Evolutionary conservation across 2,329 filamentous ascomycete species (phyloP).

Genomic region (Hypoxylon sp.): DNA sequence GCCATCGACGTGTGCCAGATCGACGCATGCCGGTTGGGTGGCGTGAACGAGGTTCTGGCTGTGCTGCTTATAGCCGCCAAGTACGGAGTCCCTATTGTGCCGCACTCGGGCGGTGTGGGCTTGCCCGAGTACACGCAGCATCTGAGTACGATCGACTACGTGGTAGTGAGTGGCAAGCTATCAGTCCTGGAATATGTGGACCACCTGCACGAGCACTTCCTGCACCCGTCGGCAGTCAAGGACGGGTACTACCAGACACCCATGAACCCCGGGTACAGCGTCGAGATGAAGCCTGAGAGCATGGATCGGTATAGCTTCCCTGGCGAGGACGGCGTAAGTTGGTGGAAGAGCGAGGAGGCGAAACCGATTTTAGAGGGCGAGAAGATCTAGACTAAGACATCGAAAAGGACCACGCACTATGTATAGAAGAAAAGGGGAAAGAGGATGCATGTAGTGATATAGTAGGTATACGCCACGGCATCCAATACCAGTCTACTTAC

Average conservation of each 20-base stretch:
- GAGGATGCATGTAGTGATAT: not conserved
- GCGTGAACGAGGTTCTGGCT: constrained; percentile 93
- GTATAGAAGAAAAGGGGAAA: not conserved
- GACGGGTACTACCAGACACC: constrained; percentile 92
- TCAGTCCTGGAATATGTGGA: constrained; percentile 93
- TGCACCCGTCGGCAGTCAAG: constrained; percentile 83
- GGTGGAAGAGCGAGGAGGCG: constrained; percentile 89
- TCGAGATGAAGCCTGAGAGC: constrained; percentile 92
- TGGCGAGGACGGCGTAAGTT: constrained; percentile 82
- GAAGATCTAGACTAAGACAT: constrained; percentile 61
- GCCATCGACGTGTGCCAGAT: constrained; percentile 92
- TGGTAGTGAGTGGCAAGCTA: constrained; percentile 84
- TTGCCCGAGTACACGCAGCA: constrained; percentile 96
- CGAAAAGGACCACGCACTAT: not conserved
- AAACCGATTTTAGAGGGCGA: constrained; percentile 77
- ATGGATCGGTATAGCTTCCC: constrained; percentile 86
- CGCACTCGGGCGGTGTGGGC: constrained; percentile 90
- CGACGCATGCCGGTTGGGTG: constrained; percentile 89
- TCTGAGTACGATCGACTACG: constrained; percentile 92
- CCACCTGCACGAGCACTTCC: constrained; percentile 93
- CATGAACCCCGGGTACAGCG: constrained; percentile 85
- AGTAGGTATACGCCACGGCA: not conserved
- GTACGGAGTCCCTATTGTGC: constrained; percentile 84
- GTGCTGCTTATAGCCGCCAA: constrained; percentile 89
- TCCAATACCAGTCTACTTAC: not conserved